Evolutionary conservation across 352 stramenopile genomes (phyloP), one percentile per base, ranked within the genome.

Genomic region (Phytophthora quininea): DNA sequence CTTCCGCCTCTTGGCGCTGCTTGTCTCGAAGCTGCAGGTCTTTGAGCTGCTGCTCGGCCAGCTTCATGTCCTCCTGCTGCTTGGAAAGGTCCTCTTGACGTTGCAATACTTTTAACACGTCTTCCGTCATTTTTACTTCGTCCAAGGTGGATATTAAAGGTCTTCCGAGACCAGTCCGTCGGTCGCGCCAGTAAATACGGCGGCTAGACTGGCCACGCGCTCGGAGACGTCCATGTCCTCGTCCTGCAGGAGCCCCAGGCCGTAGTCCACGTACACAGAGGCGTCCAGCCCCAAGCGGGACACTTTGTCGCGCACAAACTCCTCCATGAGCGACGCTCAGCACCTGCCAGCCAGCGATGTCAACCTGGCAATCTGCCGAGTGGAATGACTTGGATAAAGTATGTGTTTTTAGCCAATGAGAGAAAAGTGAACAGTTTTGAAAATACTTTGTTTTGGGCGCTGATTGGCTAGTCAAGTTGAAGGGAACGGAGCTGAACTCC

Each of bases 261-360:
- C 84, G 43, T 95, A 95, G 42, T 92, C 87, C 19, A 89, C 85
- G 71, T 95, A 95, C 43, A 93, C 87, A 58, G 91, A 86, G 9
- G 70, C 78, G 58, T 93, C 81, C 30, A 92, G 74, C 37, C 64
- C 69, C 40, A 93, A 77, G 15, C 58, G 52, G 62, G 75, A 66
- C 43, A 92, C 85, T 67, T 91, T 91, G 54, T 40, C 62, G 7
- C 57, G 74, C 54, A 93, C 77, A 76, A 79, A 93, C 8, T 56
- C 80, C 52, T 91, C 80, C 85, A 93, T 89, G 12, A 15, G 47
- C 50, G 6, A 11, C 8, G 10, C 11, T 11, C n/a, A 31, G 45
- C 8, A 51, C 27, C 19, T 24, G 19, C 19, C 19, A 24, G 19
- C 19, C 19, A 24, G 19, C 19, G 19, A 24, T 24, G 19, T 24